A percentile compares a stretch with the other conserved stretches of the same genome.
phyloP scores from a whole-genome alignment of 2,329 filamentous ascomycete genomes.

The Stemphylium vesicarium region DNA sequence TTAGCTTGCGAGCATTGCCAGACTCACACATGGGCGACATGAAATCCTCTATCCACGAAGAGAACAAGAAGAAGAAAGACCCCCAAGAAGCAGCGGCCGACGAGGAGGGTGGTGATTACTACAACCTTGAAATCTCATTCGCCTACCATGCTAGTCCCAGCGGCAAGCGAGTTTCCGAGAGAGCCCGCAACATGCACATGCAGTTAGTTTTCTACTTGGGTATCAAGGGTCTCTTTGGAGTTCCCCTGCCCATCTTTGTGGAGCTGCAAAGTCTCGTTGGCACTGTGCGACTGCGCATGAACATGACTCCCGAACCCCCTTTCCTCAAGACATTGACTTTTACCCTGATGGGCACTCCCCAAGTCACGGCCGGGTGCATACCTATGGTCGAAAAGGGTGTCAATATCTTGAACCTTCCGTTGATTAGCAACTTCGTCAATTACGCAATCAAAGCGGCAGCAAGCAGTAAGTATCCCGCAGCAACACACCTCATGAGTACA shows the following conservation, averaged over 20 bases:
- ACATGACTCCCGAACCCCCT: conserved; percentile 87
- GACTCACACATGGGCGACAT: conserved; percentile 81
- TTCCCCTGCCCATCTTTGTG: conserved; percentile 86
- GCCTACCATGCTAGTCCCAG: conserved; percentile 88
- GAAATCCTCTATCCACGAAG: conserved; percentile 78
- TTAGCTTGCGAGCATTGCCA: conserved; percentile 85
- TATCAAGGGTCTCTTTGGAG: conserved; percentile 84
- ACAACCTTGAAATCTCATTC: conserved; percentile 89
- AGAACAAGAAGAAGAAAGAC: conserved; percentile 82
- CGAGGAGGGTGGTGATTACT: conserved; percentile 89
- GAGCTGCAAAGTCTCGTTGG: conserved; percentile 91
- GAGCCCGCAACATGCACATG: conserved; percentile 96
- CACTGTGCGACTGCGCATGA: conserved; percentile 80
- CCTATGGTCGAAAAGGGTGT: conserved; percentile 91
- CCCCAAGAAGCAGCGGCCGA: conserved; percentile 86
- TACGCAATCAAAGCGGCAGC: conserved; percentile 88
- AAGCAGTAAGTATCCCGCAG: conserved; percentile 51
- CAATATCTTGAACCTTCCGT: conserved; percentile 87
- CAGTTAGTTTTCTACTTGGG: conserved; percentile 93
- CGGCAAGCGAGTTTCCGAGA: conserved; percentile 72
- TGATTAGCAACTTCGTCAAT: conserved; percentile 97
- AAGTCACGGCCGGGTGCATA: conserved; percentile 86
- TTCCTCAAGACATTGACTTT: conserved; percentile 92
- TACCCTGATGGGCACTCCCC: conserved; percentile 91
- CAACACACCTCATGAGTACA: no score